Evolutionary conservation across 148 eudicot species (phyloP), one percentile per base, ranked within the genome.

Genomic region (Arctostaphylos glauca): DNA sequence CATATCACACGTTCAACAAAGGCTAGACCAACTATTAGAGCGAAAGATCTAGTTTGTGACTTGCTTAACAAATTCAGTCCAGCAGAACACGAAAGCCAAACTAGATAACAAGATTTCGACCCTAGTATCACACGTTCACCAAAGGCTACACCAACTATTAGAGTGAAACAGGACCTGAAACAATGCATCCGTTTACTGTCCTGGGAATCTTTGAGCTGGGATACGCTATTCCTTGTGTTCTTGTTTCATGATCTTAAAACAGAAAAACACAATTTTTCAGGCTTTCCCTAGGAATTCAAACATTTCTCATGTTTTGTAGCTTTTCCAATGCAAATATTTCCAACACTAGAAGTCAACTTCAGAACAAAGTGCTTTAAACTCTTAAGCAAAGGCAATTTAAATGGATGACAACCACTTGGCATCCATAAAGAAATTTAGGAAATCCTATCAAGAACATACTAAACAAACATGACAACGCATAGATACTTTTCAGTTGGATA

Each of bases 401-500:
- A 68, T 68, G 47, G 48, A 15, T 38, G 74, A 68, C 31, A 16
- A 68, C 3, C 74, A 3, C 19, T 41, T 12, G 46, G 31, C 9
- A 13, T 14, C 46, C 18, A 68, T 68, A 12, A 15, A 12, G 31
- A 46, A 38, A 38, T 12, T 68, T 41, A 31, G n/a, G 12, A 38
- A 14, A 3, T 12, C 74, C 16, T 12, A 14, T 14, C 13, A 41
- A 2, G 48, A 41, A 41, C 18, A 41, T 5, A 13, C 19, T 68
- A 68, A 41, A 15, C 47, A 68, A 68, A 15, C 46, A 68, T 9
- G 9, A 68, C 14, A 67, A 41, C 7, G 9, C 2, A 15, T 68
- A 68, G 74, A 68, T 68, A 47, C 74, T 68, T 68, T 14, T 38
- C 73, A 38, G 43, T 67, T 67, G 43, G 46, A 67, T 9, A 73